These are phyloP conservation scores for Haemoproteus tartakovskyi DNA, from an alignment of 169 alveolate genomes.

Conservation along the genomic window DNA sequence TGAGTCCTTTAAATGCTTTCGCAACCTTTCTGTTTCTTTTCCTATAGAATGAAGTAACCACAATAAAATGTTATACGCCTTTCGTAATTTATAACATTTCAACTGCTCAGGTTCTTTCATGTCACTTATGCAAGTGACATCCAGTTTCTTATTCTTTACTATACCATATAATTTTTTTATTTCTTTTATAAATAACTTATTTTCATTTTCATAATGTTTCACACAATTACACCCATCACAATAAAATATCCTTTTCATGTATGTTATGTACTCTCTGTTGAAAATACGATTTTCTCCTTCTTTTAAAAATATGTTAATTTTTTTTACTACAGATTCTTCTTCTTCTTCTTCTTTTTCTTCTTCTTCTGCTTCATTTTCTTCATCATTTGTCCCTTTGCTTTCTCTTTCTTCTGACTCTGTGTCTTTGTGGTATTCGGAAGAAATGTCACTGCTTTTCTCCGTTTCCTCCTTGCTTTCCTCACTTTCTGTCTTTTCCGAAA, in stretches of 20 bases:
- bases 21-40: conserved; percentile 37
- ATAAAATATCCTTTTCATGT: conserved; percentile 3
- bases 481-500: not conserved
- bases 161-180: conserved; percentile 24
- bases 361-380: not conserved
- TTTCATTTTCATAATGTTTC: conserved; percentile 31
- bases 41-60: conserved; percentile 16
- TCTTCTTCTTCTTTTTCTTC: not conserved
- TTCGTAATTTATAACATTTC: conserved; percentile 28
- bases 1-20: conserved; percentile 30
- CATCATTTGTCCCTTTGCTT: too few relatives aligned
- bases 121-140: conserved; percentile 10
- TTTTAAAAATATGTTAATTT: conserved; percentile 2
- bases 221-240: conserved; percentile 8
- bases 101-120: conserved; percentile 7
- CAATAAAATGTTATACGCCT: conserved; percentile 46
- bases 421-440: not conserved
- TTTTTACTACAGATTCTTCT: not conserved
- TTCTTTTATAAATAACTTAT: conserved; percentile 17
- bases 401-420: not conserved
- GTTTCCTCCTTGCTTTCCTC: not conserved
- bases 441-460: not conserved
- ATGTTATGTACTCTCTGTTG: conserved; percentile 2
- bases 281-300: not conserved
- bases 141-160: conserved; percentile 44